Base-by-base conservation (phyloP, 1,139 yeast genomes). In the Tardiomyces digboiensis region DNA sequence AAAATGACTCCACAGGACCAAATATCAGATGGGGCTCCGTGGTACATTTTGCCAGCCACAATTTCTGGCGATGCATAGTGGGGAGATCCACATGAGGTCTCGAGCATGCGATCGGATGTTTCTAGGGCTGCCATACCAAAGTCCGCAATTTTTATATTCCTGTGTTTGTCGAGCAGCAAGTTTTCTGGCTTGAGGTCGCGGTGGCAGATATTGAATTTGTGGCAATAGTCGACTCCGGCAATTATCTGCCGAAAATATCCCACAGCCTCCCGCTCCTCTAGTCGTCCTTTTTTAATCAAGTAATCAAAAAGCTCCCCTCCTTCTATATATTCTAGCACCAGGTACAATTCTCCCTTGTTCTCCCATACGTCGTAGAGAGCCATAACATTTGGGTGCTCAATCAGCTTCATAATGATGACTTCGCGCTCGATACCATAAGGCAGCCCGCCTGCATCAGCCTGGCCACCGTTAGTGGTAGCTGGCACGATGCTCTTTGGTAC, bases 31-130 rank as follows among this genome's bases (percentile, higher is more conserved):
- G 95, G 89, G 58, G 82, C 85, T 38, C 95, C 94, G 64, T 88
- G 95, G 7, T 95, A 95, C 37, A 70, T 91, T 16, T 26, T 65
- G 5, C 84, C 81, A 41, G 75, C 63, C 29, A 88, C 70, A 3
- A 88, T 89, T 60, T 88, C 97, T 0, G 97, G 97, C 0, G 97
- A 96, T 3, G 95, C 95, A 60, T 88, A 88, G 2, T 96, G 95
- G 63, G 87, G 79, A 1, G 94, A 82, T 0, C 97, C 97, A 0
- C 96, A 96, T 41, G 85, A 80, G 21, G 83, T 72, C n/a, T n/a
- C n/a, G 22, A 78, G 82, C 48, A 89, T 70, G 50, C 80, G 73
- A 51, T 86, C 89, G 53, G 78, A 74, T 1, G 75, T 47, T 72
- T 71, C 52, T 87, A 66, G 49, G 77, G 72, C 61, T 84, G 97